phyloP scores from a whole-genome alignment of 2,329 filamentous ascomycete genomes.

The Alternaria ethzedia region DNA sequence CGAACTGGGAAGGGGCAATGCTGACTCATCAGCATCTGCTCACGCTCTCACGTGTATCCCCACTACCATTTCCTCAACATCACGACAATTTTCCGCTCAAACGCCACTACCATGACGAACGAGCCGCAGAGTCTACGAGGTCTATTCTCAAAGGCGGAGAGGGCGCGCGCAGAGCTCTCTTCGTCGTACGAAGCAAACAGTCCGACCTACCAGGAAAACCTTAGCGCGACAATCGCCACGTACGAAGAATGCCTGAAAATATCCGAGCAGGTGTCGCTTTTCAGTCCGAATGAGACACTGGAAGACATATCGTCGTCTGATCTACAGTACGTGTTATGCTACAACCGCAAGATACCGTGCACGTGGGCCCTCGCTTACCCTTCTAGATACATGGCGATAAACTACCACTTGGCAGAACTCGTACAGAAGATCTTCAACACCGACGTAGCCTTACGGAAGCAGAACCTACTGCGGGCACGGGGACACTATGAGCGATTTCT shows the following conservation, averaged over 20 bases:
- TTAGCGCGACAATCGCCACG: conserved; percentile 69
- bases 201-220: conserved; percentile 69
- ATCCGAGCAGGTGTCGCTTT: conserved; percentile 75
- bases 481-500: conserved; percentile 80
- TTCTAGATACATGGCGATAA: conserved; percentile 73
- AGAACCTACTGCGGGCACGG: conserved; percentile 68
- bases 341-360: background rate
- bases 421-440: conserved; percentile 69
- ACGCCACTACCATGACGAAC: conserved; percentile 45
- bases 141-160: conserved; percentile 63
- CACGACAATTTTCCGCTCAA: background rate
- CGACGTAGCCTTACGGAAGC: conserved; percentile 61
- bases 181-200: conserved; percentile 69
- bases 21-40: conserved; percentile 32
- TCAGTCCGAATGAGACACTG: conserved; percentile 86
- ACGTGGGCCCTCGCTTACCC: conserved; percentile 12
- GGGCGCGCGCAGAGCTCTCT: conserved; percentile 64
- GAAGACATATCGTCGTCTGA: conserved; percentile 88
- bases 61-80: conserved; percentile 8
- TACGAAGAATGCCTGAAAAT: conserved; percentile 77
- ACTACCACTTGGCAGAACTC: conserved; percentile 81
- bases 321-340: conserved; percentile 65
- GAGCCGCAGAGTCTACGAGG: conserved; percentile 61
- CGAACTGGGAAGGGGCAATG: conserved; percentile 15
- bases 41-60: conserved; percentile 28